Percentiles rank a stretch among this genome's conserved stretches.
phyloP scores from a whole-genome alignment of 805 yeast species.

The Metahyphopichia silvanorum region DNA sequence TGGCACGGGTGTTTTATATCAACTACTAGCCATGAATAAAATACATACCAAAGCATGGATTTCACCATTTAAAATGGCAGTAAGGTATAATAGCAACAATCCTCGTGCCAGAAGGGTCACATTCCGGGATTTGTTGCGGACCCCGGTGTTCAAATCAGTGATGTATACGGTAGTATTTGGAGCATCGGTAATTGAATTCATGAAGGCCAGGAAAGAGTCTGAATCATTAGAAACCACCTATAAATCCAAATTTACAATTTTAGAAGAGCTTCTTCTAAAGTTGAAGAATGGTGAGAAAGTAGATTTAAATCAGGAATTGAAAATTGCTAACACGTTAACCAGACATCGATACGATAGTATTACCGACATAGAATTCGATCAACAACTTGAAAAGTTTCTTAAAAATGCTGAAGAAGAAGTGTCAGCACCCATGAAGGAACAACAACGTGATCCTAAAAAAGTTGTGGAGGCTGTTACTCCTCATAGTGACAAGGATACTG shows the following conservation, averaged over 20 bases:
- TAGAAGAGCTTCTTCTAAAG: constrained; percentile 27
- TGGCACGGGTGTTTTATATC: no score
- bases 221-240: constrained; percentile 42
- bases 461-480: not conserved
- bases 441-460: not conserved
- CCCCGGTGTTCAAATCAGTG: constrained; percentile 36
- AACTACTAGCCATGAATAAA: no score
- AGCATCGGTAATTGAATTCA: constrained; percentile 46
- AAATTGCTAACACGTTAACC: constrained; percentile 41
- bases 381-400: constrained; percentile 33
- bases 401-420: constrained; percentile 22
- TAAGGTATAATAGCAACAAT: no score
- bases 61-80: no score
- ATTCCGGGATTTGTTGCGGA: constrained; percentile 24
- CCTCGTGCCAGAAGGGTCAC: constrained; percentile 20
- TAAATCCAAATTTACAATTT: constrained; percentile 27
- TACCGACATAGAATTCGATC: constrained; percentile 38
- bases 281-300: constrained; percentile 32
- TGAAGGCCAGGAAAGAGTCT: constrained; percentile 41
- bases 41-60: no score
- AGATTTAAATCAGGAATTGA: constrained; percentile 41
- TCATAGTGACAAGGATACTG: no score
- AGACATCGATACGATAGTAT: constrained; percentile 28
- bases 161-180: constrained; percentile 37
- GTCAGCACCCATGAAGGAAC: not conserved